A percentile compares a stretch with the other conserved stretches of the same genome.
Conservation (phyloP, 2,329 filamentous ascomycete genomes). For the Cryphonectria radicalis region DNA sequence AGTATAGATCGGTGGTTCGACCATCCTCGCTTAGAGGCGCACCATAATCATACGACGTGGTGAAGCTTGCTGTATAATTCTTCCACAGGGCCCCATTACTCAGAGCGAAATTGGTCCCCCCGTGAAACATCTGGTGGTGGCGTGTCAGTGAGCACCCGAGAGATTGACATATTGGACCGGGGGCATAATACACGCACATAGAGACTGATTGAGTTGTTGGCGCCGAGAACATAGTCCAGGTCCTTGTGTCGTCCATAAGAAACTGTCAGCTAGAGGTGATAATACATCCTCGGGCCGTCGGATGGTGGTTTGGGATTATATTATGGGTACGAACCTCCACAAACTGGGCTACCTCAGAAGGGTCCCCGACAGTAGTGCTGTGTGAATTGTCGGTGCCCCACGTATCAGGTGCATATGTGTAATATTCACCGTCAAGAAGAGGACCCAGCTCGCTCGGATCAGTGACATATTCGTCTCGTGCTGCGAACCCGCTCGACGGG, state of each 20-base stretch:
- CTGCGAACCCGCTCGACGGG: slow-evolving; percentile 43
- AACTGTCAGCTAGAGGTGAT: not conserved
- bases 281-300: no score
- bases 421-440: slow-evolving; percentile 54
- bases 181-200: slow-evolving; percentile 37
- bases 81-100: slow-evolving; percentile 51
- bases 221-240: slow-evolving; percentile 43
- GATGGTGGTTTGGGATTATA: not conserved
- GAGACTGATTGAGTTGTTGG: slow-evolving; percentile 50
- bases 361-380: slow-evolving; percentile 38
- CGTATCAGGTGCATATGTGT: slow-evolving; percentile 48
- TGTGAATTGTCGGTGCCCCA: slow-evolving; percentile 48
- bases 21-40: slow-evolving; percentile 55
- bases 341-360: slow-evolving; percentile 34
- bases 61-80: slow-evolving; percentile 45
- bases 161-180: no score
- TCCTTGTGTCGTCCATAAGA: slow-evolving; percentile 32
- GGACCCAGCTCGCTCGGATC: slow-evolving; percentile 48
- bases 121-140: slow-evolving; percentile 50
- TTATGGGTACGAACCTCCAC: slow-evolving; percentile 24
- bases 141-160: not conserved
- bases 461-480: slow-evolving; percentile 48
- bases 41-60: slow-evolving; percentile 56
- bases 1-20: slow-evolving; percentile 49
- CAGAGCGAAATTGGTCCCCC: slow-evolving; percentile 56